Base-by-base conservation (phyloP, 768 basidiomycete species). In the Strobilomyces dryophilus region DNA sequence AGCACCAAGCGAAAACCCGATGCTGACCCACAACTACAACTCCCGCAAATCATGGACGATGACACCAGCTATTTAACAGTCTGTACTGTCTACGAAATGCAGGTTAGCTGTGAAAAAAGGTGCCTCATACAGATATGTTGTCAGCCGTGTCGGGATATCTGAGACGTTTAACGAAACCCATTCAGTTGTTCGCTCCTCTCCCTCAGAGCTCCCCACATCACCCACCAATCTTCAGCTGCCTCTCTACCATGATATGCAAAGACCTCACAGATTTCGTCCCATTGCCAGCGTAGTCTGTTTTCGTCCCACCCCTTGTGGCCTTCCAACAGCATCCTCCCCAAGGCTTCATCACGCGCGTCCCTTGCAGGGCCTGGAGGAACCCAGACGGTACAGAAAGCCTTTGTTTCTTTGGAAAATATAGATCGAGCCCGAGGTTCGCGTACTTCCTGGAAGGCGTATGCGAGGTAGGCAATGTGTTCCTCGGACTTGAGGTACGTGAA, bases 151-250 rank as follows among this genome's bases (percentile, higher is more conserved):
- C 40, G 49, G 44, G 44, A 47, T 47, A 47, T 62, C 41, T 26
- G 24, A 14, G 10, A 35, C 11, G 18, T 29, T 5, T 55, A 65
- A 52, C 35, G 49, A 50, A 53, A 27, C 20, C 27, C 36, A 20
- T 47, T 58, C 12, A 20, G 17, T n/a, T 52, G 45, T 29, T 66
- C 54, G 49, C 74, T 73, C 47, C 74, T 61, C 61, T 80, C 73
- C 43, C 73, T 71, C 59, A 81, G 62, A 6, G 68, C 55, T 8
- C 81, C 81, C 81, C 81, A 83, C 51, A 77, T 77, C 11, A 78
- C 76, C 82, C 82, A 86, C 82, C 82, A 85, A 62, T 82, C 81
- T 53, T 83, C 82, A 18, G 79, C 84, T 41, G 75, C 74, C 55
- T 86, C 83, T 41, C 70, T 72, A 5, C 80, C 76, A 60, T 81